Evolutionary conservation across 345 rosid species (phyloP).

Genomic region (Chamaenerion angustifolium): DNA sequence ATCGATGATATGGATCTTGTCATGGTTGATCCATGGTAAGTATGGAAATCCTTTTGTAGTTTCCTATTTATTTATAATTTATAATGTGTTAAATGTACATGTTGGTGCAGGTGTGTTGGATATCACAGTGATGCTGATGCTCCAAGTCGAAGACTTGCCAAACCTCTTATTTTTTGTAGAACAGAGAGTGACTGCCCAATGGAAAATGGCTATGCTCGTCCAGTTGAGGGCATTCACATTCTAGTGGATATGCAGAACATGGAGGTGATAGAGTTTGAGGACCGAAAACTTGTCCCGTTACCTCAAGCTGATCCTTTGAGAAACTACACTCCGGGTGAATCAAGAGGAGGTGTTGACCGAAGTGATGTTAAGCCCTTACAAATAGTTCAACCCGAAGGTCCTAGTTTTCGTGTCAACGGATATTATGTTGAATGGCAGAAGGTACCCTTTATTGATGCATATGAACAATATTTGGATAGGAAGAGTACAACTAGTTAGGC

Average conservation of each 20-base stretch:
- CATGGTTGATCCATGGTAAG: slow-evolving; percentile 84
- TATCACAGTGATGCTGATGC: slow-evolving; percentile 70
- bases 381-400: slow-evolving; percentile 86
- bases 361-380: slow-evolving; percentile 84
- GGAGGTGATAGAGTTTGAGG: slow-evolving; percentile 79
- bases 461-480: too few species aligned
- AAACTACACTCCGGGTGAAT: slow-evolving; percentile 82
- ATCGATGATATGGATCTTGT: slow-evolving; percentile 89
- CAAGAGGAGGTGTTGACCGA: slow-evolving; percentile 82
- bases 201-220: slow-evolving; percentile 97
- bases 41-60: background rate
- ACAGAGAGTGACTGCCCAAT: slow-evolving; percentile 87
- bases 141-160: slow-evolving; percentile 76
- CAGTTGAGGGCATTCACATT: slow-evolving; percentile 75
- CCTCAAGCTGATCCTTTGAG: slow-evolving; percentile 87
- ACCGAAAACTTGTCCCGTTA: slow-evolving; percentile 72
- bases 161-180: slow-evolving; percentile 84
- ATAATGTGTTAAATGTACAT: background rate
- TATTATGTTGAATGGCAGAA: slow-evolving; percentile 85
- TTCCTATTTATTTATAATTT: background rate
- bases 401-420: slow-evolving; percentile 78
- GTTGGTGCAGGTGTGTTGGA: slow-evolving; percentile 59
- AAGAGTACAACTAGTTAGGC: too few species aligned
- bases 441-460: slow-evolving; percentile 31
- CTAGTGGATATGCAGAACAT: slow-evolving; percentile 90